These are phyloP conservation scores for Aspergillus unguis DNA, from an alignment of 2,329 filamentous ascomycete species.

Conservation along the genomic window DNA sequence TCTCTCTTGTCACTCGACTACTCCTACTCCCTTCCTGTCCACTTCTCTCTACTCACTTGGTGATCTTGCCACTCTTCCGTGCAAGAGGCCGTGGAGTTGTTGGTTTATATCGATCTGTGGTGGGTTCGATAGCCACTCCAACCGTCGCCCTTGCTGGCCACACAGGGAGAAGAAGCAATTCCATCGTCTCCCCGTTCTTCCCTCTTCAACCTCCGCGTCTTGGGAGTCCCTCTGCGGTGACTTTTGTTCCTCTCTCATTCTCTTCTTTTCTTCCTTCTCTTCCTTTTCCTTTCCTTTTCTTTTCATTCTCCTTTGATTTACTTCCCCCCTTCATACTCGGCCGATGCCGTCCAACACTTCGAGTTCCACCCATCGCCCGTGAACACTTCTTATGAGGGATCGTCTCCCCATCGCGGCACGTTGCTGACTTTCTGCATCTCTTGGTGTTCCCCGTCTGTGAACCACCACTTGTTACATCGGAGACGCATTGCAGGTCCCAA, in stretches of 20 bases:
- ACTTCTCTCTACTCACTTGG: neutral
- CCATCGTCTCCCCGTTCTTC: neutral
- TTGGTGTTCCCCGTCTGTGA: conserved; percentile 20
- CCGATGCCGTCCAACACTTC: conserved; percentile 16
- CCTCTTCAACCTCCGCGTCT: neutral
- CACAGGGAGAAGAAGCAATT: conserved; percentile 10
- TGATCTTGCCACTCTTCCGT: conserved; percentile 20
- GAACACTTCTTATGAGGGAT: conserved; percentile 23
- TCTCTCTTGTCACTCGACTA: conserved; percentile 13
- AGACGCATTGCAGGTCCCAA: conserved; percentile 19
- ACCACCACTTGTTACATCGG: conserved; percentile 9
- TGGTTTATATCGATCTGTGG: neutral
- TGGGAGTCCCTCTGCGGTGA: conserved; percentile 4
- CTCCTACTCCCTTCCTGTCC: conserved; percentile 14
- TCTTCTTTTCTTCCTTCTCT: neutral
- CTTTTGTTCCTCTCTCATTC: neutral
- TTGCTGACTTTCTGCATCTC: conserved; percentile 24
- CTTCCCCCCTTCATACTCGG: conserved; percentile 18
- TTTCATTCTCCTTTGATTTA: conserved; percentile 7
- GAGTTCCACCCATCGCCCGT: conserved; percentile 14
- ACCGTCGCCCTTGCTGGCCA: conserved; percentile 20
- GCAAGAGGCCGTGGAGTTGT: too few relatives aligned
- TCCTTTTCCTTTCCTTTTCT: conserved; percentile 15
- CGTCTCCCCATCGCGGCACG: conserved; percentile 24
- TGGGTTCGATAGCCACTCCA: conserved; percentile 13